Conservation (phyloP, 306 rosid genomes). For the Benincasa hispida region DNA sequence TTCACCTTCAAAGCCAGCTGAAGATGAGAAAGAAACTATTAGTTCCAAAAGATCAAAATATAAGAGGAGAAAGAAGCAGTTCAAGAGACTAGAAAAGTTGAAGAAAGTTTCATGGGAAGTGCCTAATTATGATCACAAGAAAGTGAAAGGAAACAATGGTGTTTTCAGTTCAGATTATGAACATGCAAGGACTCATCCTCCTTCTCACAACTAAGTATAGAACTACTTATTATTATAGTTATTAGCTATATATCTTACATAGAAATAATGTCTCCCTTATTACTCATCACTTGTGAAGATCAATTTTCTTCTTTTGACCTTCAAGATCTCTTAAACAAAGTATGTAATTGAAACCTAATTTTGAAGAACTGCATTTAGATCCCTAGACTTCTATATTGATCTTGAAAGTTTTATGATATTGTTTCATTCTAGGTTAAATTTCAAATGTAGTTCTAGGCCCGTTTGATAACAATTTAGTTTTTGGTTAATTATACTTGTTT, state of each 20-base stretch:
- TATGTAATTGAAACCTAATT: neutral
- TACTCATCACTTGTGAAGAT: too few relatives aligned
- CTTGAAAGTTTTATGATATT: too few relatives aligned
- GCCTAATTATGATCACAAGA: neutral
- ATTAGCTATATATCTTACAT: neutral
- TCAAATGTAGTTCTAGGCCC: neutral
- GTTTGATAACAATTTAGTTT: too few relatives aligned
- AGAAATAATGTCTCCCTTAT: neutral
- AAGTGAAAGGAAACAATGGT: neutral
- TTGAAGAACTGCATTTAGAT: neutral
- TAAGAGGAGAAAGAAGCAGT: neutral
- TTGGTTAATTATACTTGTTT: too few relatives aligned
- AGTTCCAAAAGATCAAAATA: neutral
- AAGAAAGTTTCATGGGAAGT: neutral
- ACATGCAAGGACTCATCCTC: slow-evolving; percentile 1
- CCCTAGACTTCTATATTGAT: neutral
- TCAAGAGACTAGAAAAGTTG: neutral
- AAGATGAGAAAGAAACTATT: neutral
- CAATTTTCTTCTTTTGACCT: too few relatives aligned
- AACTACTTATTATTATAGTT: neutral
- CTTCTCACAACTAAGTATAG: neutral
- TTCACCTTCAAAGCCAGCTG: neutral
- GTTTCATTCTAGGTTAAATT: neutral
- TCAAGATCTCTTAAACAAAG: too few relatives aligned
- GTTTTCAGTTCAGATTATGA: slow-evolving; percentile 3